Percentiles rank a stretch among this genome's conserved stretches.
Conservation (phyloP, 306 rosid species). For the Medicago lupulina region DNA sequence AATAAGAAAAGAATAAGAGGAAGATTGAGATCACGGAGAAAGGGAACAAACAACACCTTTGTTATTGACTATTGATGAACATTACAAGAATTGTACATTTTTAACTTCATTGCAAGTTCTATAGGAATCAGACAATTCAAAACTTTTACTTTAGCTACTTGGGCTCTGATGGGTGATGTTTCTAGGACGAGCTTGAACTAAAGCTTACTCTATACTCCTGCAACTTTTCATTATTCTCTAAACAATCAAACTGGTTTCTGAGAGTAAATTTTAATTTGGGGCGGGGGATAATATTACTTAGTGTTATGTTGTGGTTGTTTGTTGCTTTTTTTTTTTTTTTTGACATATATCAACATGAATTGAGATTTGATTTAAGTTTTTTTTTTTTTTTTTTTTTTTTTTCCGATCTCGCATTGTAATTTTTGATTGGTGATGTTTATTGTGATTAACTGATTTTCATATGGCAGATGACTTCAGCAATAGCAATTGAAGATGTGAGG, state of each 20-base stretch:
- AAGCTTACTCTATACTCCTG: constrained; percentile 32
- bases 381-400: background rate
- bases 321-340: constrained; percentile 10
- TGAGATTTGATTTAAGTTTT: constrained; percentile 10
- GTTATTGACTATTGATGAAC: constrained; percentile 6
- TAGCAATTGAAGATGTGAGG: constrained; percentile 93
- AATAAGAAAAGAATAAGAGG: constrained; percentile 16
- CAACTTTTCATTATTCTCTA: constrained; percentile 23
- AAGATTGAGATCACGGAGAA: constrained; percentile 24
- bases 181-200: constrained; percentile 33
- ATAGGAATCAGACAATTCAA: constrained; percentile 9
- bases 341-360: constrained; percentile 21
- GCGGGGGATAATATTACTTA: background rate
- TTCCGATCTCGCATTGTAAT: constrained; percentile 1
- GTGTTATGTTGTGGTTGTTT: constrained; percentile 2
- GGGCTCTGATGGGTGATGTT: constrained; percentile 25
- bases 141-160: constrained; percentile 35
- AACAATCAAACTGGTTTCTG: constrained; percentile 22
- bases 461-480: constrained; percentile 90
- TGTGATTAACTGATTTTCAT: constrained; percentile 39
- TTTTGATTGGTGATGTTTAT: constrained; percentile 29
- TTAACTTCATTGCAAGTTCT: constrained; percentile 31
- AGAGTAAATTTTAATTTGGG: constrained; percentile 30
- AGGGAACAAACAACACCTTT: constrained; percentile 35
- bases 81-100: background rate